A percentile compares a stretch with the other conserved stretches of the same genome.
Evolutionary conservation across 1,139 yeast genomes (phyloP).

Genomic region (Kazachstania sp.): DNA sequence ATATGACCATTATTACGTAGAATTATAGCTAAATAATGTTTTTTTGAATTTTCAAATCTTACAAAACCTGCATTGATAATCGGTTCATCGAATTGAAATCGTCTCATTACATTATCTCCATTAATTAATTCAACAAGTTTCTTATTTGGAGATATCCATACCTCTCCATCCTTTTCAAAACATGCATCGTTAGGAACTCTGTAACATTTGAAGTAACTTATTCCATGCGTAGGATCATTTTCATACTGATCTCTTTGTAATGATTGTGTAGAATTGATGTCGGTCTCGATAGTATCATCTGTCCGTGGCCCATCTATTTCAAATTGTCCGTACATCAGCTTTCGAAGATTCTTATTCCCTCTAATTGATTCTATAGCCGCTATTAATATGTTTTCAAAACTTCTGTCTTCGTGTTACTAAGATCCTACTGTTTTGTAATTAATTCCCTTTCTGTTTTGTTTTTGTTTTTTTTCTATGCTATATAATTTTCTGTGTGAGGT

Average conservation of each 20-base stretch:
- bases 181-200: not conserved
- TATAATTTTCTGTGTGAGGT: too few relatives aligned
- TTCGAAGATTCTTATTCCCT: too few relatives aligned
- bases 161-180: not conserved
- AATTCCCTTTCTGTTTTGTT: too few relatives aligned
- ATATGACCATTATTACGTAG: constrained; percentile 24
- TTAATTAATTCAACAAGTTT: constrained; percentile 22
- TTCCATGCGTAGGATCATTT: not conserved
- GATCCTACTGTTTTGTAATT: too few relatives aligned
- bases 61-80: constrained; percentile 27
- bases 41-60: constrained; percentile 18
- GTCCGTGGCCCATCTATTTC: not conserved
- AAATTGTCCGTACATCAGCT: not conserved
- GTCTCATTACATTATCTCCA: constrained; percentile 18
- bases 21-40: constrained; percentile 23
- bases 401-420: too few relatives aligned
- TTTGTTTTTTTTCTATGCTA: too few relatives aligned
- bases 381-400: too few relatives aligned
- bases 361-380: too few relatives aligned
- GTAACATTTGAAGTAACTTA: not conserved
- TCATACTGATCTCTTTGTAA: not conserved
- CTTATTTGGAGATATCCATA: constrained; percentile 22
- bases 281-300: not conserved
- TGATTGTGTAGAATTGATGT: not conserved
- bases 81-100: constrained; percentile 14